Evolutionary conservation across 352 stramenopile genomes (phyloP), one percentile per base, ranked within the genome.

Genomic region (Thraustochytrium sp.): DNA sequence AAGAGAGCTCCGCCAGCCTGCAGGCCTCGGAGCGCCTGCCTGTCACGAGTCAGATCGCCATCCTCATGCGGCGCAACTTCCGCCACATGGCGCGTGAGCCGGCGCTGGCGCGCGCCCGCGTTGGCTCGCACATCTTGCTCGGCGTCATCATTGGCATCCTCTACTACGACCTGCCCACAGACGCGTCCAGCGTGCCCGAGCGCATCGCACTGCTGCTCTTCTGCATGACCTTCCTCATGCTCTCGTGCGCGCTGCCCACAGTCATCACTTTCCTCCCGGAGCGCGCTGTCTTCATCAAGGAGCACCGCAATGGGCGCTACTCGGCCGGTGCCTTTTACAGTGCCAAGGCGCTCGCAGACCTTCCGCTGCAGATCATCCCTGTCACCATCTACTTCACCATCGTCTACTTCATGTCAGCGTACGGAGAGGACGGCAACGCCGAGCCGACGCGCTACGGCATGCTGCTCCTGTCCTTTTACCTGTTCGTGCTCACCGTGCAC

Each of bases 181-280:
- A 23, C 13, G 9, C 63, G 26, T 34, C 63, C 26, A 56, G 29
- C 9, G 31, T 55, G 9, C 38, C 63, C 21, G 42, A 76, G 11
- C 63, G 63, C 23, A 55, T 76, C 18, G 37, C 63, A 23, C 63
- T 76, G 16, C 62, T 56, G 29, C 37, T 76, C 13, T 76, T 76
- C 34, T 53, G 37, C 29, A 36, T 76, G 31, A 26, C 56, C 29
- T 76, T 76, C 42, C 63, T 76, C 36, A 76, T 76, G 63, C 63
- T 76, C 16, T 59, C 63, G 1, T 76, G 38, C 29, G 63, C 63
- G 23, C 63, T 76, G 29, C 63, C 63, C 16, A 76, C 63, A 9
- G 42, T 76, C 42, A 55, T 76, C 18, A 76, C 63, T 5, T 76
- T 76, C n/a, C 18, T 76, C 21, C 63, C 63, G 11, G 63, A 76